Evolutionary conservation across 164 flowering plant species (phyloP).

Genomic region (Tetracentron sinense): DNA sequence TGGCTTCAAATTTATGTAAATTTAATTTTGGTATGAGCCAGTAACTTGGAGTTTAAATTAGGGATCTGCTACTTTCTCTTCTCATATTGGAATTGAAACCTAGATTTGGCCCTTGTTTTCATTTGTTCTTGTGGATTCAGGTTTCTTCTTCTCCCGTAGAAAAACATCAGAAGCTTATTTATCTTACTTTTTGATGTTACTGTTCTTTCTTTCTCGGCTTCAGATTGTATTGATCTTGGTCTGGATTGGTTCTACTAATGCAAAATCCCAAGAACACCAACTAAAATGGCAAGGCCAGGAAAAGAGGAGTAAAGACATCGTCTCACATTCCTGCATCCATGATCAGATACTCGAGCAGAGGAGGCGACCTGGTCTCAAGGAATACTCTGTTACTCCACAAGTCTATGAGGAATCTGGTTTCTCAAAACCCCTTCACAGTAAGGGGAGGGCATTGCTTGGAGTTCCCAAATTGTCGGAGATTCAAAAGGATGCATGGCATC

Average conservation of each 20-base stretch:
- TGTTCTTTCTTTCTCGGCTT: conserved; percentile 11
- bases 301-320: conserved; percentile 32
- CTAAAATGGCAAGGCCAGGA: conserved; percentile 31
- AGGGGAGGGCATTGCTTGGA: conserved; percentile 73
- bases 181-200: too few relatives aligned
- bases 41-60: too few relatives aligned
- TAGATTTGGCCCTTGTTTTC: too few relatives aligned
- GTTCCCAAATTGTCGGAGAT: conserved; percentile 21
- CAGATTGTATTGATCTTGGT: conserved; percentile 55
- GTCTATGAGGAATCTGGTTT: conserved; percentile 49
- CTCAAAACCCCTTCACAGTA: conserved; percentile 34
- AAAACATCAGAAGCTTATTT: too few relatives aligned
- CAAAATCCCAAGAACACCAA: conserved; percentile 28
- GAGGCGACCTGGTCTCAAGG: conserved; percentile 76
- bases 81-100: too few relatives aligned
- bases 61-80: too few relatives aligned
- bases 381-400: conserved; percentile 87
- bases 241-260: conserved; percentile 34
- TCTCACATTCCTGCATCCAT: conserved; percentile 95
- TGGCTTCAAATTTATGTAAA: too few relatives aligned
- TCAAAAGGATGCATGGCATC: conserved; percentile 49
- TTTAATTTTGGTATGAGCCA: too few relatives aligned
- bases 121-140: too few relatives aligned
- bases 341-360: conserved; percentile 91
- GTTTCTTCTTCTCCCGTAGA: too few relatives aligned